Base-by-base conservation (phyloP, 2,329 filamentous ascomycete species). In the Elsinoe arachidis region DNA sequence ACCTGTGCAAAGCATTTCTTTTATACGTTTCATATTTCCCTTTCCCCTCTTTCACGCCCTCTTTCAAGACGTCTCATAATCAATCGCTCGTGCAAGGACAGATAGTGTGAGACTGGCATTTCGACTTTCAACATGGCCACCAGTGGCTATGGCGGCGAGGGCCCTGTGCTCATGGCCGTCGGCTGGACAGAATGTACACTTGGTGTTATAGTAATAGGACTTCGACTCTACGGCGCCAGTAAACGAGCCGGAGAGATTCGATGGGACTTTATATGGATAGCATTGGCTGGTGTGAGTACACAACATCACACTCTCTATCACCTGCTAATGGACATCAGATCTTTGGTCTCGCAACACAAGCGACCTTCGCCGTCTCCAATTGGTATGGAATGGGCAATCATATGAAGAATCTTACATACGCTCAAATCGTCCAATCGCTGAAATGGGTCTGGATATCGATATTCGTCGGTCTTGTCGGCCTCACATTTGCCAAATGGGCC, bases 371-470 rank as follows among this genome's bases (percentile, higher is more conserved):
- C 14, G 49, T 53, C 12, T 37, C 49, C 15, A 53, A 53, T 15
- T 47, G 26, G 30, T 46, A 47, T 33, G 54, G 54, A 9, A 43
- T 56, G 54, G 54, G 54, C 30, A 47, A 43, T 34, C 54, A 56
- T 14, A 46, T 56, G 39, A 19, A 35, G n/a, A 46, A 38, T 6
- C 54, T 56, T 26, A 56, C 54, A 44, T 56, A 56, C 21, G 21
- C 30, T n/a, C 39, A 56, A 49, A 38, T 56, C 33, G 23, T 34
- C 10, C 15, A 21, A 17, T 17, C 54, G 3, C 38, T 56, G 9
- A 56, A 56, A 47, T 56, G 43, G 39, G 10, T 56, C 39, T 56
- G 54, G 54, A 46, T 56, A n/a, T 56, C 54, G 10, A 56, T 56
- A 23, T 56, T 56, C 30, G 11, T 56, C 19, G 54, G 54, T 46